phyloP scores from a whole-genome alignment of 2,329 filamentous ascomycete genomes.

The Trichoderma polysporum region DNA sequence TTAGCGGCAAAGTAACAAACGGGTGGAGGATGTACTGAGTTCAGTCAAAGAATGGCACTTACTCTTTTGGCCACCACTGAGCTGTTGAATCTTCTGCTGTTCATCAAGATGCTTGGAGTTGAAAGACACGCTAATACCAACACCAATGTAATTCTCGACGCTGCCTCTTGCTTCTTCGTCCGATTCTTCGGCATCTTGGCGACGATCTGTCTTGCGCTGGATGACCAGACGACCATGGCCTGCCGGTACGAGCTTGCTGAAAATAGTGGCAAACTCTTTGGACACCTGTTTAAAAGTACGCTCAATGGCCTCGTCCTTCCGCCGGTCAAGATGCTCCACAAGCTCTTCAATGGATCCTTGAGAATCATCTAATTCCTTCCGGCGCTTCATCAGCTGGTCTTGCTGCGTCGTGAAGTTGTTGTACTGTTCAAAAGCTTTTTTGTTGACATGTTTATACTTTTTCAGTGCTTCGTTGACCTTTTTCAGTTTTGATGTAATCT shows the following conservation, averaged over 20 bases:
- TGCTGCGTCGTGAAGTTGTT: slow-evolving; percentile 94
- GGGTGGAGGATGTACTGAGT: background rate
- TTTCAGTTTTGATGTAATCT: slow-evolving; percentile 70
- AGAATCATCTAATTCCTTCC: slow-evolving; percentile 82
- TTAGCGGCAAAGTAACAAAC: background rate
- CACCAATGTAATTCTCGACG: slow-evolving; percentile 94
- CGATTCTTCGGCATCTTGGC: slow-evolving; percentile 59
- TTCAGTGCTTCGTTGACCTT: slow-evolving; percentile 91
- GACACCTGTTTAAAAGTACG: slow-evolving; percentile 98
- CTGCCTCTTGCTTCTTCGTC: slow-evolving; percentile 66
- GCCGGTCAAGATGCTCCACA: slow-evolving; percentile 86
- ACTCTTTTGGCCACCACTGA: slow-evolving; percentile 98
- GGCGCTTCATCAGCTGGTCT: slow-evolving; percentile 78
- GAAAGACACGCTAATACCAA: slow-evolving; percentile 96
- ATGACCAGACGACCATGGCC: slow-evolving; percentile 91
- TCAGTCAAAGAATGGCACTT: slow-evolving; percentile 37
- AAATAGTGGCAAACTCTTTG: slow-evolving; percentile 87
- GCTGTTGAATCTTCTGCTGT: slow-evolving; percentile 95
- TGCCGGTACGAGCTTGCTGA: slow-evolving; percentile 91
- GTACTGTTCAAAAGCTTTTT: slow-evolving; percentile 99
- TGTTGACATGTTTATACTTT: slow-evolving; percentile 98
- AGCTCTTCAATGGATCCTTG: slow-evolving; percentile 88
- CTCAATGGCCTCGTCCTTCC: slow-evolving; percentile 97
- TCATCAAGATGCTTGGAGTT: slow-evolving; percentile 95
- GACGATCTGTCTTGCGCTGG: slow-evolving; percentile 80